phyloP scores from a whole-genome alignment of 805 yeast genomes.

The Zygosaccharomyces siamensis region DNA sequence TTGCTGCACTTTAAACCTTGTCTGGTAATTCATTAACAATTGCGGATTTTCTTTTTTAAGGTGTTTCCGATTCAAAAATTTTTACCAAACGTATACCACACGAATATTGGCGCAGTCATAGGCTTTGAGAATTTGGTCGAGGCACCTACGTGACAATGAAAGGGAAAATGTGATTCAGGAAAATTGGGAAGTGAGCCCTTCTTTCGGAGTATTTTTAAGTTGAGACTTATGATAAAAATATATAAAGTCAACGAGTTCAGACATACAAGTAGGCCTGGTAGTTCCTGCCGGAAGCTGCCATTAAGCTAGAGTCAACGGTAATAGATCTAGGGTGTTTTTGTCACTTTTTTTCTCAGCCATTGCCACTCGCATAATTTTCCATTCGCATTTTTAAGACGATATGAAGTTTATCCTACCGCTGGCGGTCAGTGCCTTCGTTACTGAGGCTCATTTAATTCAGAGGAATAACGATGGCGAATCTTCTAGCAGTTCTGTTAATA shows the following conservation, averaged over 20 bases:
- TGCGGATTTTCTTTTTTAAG: background rate
- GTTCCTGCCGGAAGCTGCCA: background rate
- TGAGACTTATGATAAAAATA: background rate
- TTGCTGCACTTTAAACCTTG: background rate
- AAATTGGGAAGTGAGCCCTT: background rate
- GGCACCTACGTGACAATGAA: background rate
- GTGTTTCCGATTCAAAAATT: background rate
- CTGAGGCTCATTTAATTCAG: conserved; percentile 1
- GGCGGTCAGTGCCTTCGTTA: background rate
- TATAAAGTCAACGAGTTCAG: background rate
- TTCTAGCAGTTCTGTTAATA: background rate
- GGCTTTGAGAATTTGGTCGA: conserved; percentile 4
- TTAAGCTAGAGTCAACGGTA: background rate
- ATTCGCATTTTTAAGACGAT: background rate
- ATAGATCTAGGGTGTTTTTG: background rate
- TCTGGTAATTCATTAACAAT: conserved; percentile 2
- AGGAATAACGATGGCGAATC: background rate
- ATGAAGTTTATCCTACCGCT: conserved; percentile 4
- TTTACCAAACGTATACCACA: background rate
- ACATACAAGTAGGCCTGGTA: no score
- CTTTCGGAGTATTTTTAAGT: background rate
- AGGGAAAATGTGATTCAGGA: background rate
- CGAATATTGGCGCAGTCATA: conserved; percentile 3
- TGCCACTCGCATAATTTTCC: no score
- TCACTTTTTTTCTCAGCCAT: background rate